Evolutionary conservation across 345 rosid genomes (phyloP).

Genomic region (Capsella bursapastoris): DNA sequence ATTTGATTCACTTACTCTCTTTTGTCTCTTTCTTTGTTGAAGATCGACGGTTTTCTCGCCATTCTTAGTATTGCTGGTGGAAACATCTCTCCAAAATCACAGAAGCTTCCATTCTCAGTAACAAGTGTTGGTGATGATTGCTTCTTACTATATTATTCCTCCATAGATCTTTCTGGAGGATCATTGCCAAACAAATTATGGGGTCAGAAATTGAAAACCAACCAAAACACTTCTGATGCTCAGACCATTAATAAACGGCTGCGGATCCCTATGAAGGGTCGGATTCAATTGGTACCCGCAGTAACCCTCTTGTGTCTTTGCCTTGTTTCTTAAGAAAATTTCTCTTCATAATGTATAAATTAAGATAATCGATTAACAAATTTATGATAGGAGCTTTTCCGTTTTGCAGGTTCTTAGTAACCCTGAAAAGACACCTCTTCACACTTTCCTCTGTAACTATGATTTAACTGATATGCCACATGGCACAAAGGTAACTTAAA

Average conservation of each 20-base stretch:
- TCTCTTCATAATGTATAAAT: neutral
- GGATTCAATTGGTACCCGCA: conserved; percentile 70
- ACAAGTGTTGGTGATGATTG: conserved; percentile 86
- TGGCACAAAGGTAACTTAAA: conserved; percentile 50
- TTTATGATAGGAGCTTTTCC: neutral
- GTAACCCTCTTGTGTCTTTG: conserved; percentile 16
- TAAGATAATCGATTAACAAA: neutral
- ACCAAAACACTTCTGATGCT: conserved; percentile 57
- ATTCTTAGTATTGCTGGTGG: conserved; percentile 79
- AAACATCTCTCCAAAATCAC: conserved; percentile 75
- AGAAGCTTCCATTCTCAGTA: conserved; percentile 89
- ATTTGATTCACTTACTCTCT: neutral
- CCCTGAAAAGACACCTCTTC: conserved; percentile 93
- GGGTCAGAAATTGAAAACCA: conserved; percentile 57
- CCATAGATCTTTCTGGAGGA: conserved; percentile 70
- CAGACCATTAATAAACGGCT: conserved; percentile 60
- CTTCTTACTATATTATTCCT: conserved; percentile 73
- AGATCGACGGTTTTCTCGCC: conserved; percentile 13
- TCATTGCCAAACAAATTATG: conserved; percentile 54
- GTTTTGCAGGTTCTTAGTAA: conserved; percentile 79
- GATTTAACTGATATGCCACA: conserved; percentile 92
- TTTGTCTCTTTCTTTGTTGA: conserved; percentile 45
- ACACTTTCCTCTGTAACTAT: conserved; percentile 88
- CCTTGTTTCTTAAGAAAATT: neutral
- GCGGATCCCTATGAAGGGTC: conserved; percentile 88